Conservation (phyloP, 2,329 filamentous ascomycete genomes). For the Cryphonectria nitschkei region DNA sequence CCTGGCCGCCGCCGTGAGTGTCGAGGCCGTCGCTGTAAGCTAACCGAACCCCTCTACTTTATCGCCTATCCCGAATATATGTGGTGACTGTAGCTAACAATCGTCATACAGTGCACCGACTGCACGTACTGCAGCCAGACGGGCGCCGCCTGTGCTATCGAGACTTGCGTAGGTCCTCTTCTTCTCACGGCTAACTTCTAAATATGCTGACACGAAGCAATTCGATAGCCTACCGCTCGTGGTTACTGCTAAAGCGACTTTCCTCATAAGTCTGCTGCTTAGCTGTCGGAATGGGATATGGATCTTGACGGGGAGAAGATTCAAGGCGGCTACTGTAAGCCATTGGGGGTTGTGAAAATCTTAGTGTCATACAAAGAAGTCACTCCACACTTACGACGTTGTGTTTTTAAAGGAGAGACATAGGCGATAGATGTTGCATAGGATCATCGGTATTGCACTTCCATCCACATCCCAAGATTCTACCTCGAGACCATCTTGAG, state of each 20-base stretch:
- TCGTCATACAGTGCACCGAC: neutral
- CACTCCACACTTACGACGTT: neutral
- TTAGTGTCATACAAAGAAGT: neutral
- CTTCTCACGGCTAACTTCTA: neutral
- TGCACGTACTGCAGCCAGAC: conserved; percentile 1
- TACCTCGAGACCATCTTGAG: neutral
- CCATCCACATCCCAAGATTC: neutral
- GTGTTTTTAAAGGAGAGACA: neutral
- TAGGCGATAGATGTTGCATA: neutral
- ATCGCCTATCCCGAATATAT: neutral
- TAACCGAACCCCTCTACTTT: neutral
- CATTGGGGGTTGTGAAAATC: neutral
- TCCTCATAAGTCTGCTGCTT: neutral
- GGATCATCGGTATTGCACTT: neutral
- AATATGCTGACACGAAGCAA: neutral
- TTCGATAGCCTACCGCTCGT: neutral
- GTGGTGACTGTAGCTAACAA: neutral
- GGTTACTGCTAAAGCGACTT: neutral
- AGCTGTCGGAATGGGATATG: neutral
- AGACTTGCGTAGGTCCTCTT: neutral
- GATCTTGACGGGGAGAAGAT: neutral
- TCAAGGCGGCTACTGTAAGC: neutral
- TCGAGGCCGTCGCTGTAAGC: neutral
- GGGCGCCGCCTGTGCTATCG: conserved; percentile 1
- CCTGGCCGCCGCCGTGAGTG: neutral